Evolutionary conservation across 2,329 filamentous ascomycete species (phyloP).

Genomic region (Ceratocystis eucalypticola): DNA sequence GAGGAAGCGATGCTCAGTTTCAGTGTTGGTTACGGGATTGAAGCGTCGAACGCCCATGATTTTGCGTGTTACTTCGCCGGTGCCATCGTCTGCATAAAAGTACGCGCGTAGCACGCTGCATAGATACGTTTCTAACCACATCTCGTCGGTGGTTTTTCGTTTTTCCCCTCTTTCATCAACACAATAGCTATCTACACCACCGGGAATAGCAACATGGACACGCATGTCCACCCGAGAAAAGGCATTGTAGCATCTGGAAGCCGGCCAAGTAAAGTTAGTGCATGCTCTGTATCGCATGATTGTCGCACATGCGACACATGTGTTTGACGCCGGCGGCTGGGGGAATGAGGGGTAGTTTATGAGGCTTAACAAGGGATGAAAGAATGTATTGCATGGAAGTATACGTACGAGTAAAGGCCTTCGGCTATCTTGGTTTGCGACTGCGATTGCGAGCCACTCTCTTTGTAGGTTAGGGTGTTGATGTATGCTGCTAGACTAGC

Average conservation of each 20-base stretch:
- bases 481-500: constrained; percentile 96
- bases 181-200: constrained; percentile 92
- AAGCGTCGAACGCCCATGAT: constrained; percentile 95
- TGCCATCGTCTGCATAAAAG: constrained; percentile 90
- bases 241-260: constrained; percentile 78
- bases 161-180: constrained; percentile 95
- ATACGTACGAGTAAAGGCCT: constrained; percentile 76
- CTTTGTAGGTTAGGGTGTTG: constrained; percentile 88
- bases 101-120: constrained; percentile 91
- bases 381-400: background rate
- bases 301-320: no score
- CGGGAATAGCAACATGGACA: constrained; percentile 92
- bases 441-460: constrained; percentile 48
- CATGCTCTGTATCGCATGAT: background rate
- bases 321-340: no score
- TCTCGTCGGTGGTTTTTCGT: constrained; percentile 76
- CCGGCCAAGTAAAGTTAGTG: background rate
- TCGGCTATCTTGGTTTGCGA: constrained; percentile 72
- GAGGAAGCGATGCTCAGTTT: constrained; percentile 90
- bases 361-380: background rate
- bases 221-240: constrained; percentile 97
- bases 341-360: no score
- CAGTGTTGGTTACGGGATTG: constrained; percentile 96
- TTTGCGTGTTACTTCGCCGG: constrained; percentile 85
- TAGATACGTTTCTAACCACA: constrained; percentile 96